A percentile compares a stretch with the other conserved stretches of the same genome.
Evolutionary conservation across 2,329 filamentous ascomycete genomes (phyloP).

Genomic region (Calcarisporium arbuscula): DNA sequence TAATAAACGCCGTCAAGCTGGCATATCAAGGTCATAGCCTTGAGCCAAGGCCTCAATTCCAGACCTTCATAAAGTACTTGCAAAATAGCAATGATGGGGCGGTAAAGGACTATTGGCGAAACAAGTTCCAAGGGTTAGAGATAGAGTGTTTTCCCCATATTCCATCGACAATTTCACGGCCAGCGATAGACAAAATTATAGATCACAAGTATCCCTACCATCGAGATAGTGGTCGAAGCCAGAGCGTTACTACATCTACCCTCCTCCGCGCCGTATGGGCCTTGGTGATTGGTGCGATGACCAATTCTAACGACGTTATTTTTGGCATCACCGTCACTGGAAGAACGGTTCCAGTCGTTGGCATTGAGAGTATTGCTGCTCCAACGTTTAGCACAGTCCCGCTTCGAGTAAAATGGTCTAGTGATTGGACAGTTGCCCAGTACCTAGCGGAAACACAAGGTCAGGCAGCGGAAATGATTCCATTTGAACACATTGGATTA

Average conservation of each 20-base stretch:
- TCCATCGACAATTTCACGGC: not conserved
- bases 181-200: not conserved
- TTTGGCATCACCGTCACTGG: constrained; percentile 1
- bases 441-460: not conserved
- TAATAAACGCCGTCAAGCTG: not conserved
- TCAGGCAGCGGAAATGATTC: constrained; percentile 1
- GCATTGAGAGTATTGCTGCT: constrained; percentile 1
- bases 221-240: too few species aligned
- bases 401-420: not conserved
- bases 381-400: constrained; percentile 1
- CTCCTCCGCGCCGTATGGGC: not conserved
- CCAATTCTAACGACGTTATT: constrained; percentile 1
- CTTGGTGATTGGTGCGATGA: not conserved
- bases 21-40: not conserved
- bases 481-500: constrained; percentile 1
- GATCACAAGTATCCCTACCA: too few species aligned
- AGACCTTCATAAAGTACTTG: constrained; percentile 1
- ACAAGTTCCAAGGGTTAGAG: not conserved
- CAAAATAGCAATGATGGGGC: not conserved
- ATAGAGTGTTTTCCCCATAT: not conserved
- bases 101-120: not conserved
- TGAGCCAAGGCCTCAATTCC: not conserved
- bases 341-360: not conserved
- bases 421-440: not conserved
- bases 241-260: not conserved